These are phyloP conservation scores for Iris macrosiphon DNA, from an alignment of 106 monocot genomes.

Conservation along the genomic window DNA sequence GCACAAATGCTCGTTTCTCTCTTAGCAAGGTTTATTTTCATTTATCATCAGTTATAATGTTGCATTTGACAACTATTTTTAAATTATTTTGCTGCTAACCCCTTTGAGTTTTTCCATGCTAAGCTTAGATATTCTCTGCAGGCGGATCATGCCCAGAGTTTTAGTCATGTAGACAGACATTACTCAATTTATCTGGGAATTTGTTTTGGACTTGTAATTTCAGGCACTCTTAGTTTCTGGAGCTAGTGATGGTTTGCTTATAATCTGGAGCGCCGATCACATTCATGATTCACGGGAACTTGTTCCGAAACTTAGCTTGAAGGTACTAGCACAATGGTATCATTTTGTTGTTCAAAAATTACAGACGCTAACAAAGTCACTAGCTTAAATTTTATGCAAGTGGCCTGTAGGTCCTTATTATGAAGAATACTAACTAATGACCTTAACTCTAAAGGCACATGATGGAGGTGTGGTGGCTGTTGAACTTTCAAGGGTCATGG, in stretches of 20 bases:
- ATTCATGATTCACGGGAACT: slow-evolving; percentile 95
- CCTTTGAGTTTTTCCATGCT: too few species aligned
- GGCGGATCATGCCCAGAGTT: not conserved
- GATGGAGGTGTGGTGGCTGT: slow-evolving; percentile 95
- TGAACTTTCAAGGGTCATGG: slow-evolving; percentile 97
- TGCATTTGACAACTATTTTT: too few species aligned
- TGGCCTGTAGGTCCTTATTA: not conserved
- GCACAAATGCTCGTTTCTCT: too few species aligned
- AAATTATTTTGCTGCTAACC: too few species aligned
- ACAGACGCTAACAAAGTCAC: not conserved
- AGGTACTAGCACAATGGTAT: slow-evolving; percentile 29
- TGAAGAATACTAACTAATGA: not conserved
- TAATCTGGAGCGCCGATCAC: slow-evolving; percentile 95
- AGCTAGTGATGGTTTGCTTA: slow-evolving; percentile 89
- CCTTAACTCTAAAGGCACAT: slow-evolving; percentile 55
- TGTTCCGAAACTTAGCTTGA: slow-evolving; percentile 87
- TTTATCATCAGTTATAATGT: too few species aligned
- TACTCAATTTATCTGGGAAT: not conserved
- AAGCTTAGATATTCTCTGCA: too few species aligned
- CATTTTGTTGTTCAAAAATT: not conserved
- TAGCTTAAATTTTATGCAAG: not conserved
- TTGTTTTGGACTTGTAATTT: slow-evolving; percentile 11
- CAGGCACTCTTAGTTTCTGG: slow-evolving; percentile 96
- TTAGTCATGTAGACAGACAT: too few species aligned
- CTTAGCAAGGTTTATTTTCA: too few species aligned